These are phyloP conservation scores for Diaporthe batatas DNA, from an alignment of 2,329 filamentous ascomycete genomes.

Conservation along the genomic window DNA sequence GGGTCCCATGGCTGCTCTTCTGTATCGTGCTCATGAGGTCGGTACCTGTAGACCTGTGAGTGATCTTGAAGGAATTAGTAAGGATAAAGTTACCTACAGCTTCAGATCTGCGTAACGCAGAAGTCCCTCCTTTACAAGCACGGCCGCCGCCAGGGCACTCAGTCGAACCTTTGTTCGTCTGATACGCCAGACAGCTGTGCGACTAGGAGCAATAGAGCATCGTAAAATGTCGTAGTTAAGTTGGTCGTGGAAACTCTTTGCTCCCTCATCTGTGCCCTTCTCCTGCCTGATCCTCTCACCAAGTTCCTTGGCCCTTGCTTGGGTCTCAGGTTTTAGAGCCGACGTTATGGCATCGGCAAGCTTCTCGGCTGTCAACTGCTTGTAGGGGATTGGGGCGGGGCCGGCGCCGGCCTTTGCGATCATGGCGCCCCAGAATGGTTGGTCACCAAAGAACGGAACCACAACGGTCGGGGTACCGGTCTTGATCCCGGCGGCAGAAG, in stretches of 20 bases:
- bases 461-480: conserved; percentile 85
- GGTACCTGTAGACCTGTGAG: conserved; percentile 57
- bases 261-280: conserved; percentile 68
- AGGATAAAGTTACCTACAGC: conserved; percentile 63
- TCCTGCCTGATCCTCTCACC: conserved; percentile 77
- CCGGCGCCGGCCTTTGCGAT: conserved; percentile 79
- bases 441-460: conserved; percentile 89
- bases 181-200: conserved; percentile 81
- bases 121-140: conserved; percentile 73
- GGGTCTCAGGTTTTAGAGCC: conserved; percentile 71
- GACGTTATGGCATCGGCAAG: conserved; percentile 74
- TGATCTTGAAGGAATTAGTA: neutral
- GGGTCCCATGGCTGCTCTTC: conserved; percentile 85
- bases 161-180: conserved; percentile 75
- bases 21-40: conserved; percentile 76
- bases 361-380: conserved; percentile 74
- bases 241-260: conserved; percentile 78
- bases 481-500: conserved; percentile 87
- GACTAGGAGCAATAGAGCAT: conserved; percentile 76
- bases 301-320: conserved; percentile 67
- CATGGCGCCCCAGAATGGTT: conserved; percentile 87
- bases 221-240: conserved; percentile 75
- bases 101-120: conserved; percentile 80
- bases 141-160: conserved; percentile 79
- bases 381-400: conserved; percentile 77